Evolutionary conservation across 2,329 filamentous ascomycete genomes (phyloP), one percentile per base, ranked within the genome.

Genomic region (Trichoderma afroharzianum): DNA sequence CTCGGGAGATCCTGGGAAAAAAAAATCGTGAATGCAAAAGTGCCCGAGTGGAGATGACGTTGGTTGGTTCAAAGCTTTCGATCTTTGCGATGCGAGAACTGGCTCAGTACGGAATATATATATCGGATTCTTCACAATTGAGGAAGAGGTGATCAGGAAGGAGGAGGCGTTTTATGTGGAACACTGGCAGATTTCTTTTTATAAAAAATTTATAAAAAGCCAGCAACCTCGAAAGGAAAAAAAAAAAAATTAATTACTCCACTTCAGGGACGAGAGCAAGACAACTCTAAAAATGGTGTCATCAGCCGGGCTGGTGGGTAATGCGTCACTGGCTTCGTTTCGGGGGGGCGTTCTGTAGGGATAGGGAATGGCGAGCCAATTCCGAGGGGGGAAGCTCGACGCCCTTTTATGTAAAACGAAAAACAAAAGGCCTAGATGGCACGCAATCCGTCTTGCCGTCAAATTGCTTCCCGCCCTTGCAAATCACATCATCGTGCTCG

Each of bases 251-350:
- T 55, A 43, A 62, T 53, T 53, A 21, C 69, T 68, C 69, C 63
- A 72, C 72, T 69, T 68, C 63, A 72, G 64, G 72, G 50, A 68
- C 63, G 30, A 70, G 57, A 62, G 59, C 64, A 62, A 53, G 59
- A 24, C 72, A 72, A 73, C 70, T 73, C 70, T 73, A 70, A 74
- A 67, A 63, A 74, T 74, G 74, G 74, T 74, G 74, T 74, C 71
- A 74, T 74, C 72, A 55, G 71, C 72, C 61, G 39, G 53, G 24
- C 28, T 55, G 68, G 64, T 71, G 70, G 33, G 32, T 55, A 69
- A 62, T 62, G 53, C n/a, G 68, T 70, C 68, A 70, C 68, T 50
- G 68, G 57, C 68, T 70, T 30, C 39, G 62, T 36, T 55, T 63
- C 36, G 28, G 18, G 36, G 57, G 39, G 15, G 33, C 33, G 33